Conservation (phyloP, 768 basidiomycete genomes). For the Lentinula guzmanii region DNA sequence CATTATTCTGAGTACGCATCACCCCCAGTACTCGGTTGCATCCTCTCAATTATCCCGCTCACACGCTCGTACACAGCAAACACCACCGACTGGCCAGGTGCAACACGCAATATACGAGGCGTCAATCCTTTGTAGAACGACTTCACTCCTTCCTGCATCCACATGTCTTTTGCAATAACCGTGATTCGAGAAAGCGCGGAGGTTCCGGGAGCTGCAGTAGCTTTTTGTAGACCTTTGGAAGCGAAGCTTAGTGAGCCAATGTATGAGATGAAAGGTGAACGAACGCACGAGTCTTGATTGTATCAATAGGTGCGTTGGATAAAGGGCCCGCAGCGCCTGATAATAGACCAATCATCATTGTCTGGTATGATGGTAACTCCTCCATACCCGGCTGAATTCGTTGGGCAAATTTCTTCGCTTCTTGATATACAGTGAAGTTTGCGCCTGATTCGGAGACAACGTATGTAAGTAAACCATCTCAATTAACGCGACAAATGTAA, state of each 20-base stretch:
- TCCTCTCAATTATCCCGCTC: conserved; percentile 63
- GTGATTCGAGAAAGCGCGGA: conserved; percentile 76
- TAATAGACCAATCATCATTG: conserved; percentile 91
- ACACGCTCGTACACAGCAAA: conserved; percentile 97
- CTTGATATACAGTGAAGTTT: conserved; percentile 98
- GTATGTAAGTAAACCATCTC: neutral
- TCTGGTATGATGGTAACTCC: conserved; percentile 91
- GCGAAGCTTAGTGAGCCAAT: conserved; percentile 5
- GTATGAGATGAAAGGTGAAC: conserved; percentile 9
- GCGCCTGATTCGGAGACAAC: conserved; percentile 48
- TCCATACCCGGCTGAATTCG: conserved; percentile 68
- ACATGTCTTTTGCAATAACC: conserved; percentile 88
- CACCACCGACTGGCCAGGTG: conserved; percentile 95
- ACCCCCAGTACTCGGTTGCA: conserved; percentile 46
- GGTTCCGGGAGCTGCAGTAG: conserved; percentile 65
- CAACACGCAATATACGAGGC: conserved; percentile 91
- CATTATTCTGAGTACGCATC: conserved; percentile 70
- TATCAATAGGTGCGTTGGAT: conserved; percentile 94
- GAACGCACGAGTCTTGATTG: conserved; percentile 85
- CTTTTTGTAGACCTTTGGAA: conserved; percentile 73
- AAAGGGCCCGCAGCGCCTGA: conserved; percentile 99
- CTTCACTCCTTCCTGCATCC: conserved; percentile 76
- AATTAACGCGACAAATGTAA: neutral
- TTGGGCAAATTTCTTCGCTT: conserved; percentile 83
- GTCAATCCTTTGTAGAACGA: conserved; percentile 99